A percentile compares a stretch with the other conserved stretches of the same genome.
Evolutionary conservation across 371 early-diverging fungal genomes (phyloP).

Genomic region (Mortierella sp.): DNA sequence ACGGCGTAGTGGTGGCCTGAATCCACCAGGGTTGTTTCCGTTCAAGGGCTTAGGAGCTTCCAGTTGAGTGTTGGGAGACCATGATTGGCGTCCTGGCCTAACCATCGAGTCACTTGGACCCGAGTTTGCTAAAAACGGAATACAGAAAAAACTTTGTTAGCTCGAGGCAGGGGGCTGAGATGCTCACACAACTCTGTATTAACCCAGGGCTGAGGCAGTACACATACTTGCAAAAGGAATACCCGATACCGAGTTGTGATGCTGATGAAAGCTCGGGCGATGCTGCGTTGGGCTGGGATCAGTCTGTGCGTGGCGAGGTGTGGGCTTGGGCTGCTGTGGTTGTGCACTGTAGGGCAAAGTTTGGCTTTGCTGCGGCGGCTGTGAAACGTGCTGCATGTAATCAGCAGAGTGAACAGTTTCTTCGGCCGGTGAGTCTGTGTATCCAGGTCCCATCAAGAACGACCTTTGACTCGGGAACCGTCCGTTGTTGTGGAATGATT

Average conservation of each 20-base stretch:
- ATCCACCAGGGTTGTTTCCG: slow-evolving; percentile 9
- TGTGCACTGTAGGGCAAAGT: too few relatives aligned
- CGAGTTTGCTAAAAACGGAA: slow-evolving; percentile 15
- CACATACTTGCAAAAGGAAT: slow-evolving; percentile 17
- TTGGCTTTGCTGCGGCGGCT: slow-evolving; percentile 17
- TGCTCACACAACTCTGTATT: neutral
- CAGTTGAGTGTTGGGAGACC: slow-evolving; percentile 32
- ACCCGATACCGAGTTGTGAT: slow-evolving; percentile 31
- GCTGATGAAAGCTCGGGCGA: slow-evolving; percentile 24
- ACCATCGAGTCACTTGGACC: slow-evolving; percentile 29
- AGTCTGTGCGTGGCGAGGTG: slow-evolving; percentile 16
- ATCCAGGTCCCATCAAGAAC: slow-evolving; percentile 11
- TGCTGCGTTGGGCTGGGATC: slow-evolving; percentile 19
- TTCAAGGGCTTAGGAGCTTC: neutral
- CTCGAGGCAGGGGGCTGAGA: neutral
- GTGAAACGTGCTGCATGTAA: slow-evolving; percentile 45
- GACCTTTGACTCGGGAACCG: slow-evolving; percentile 4
- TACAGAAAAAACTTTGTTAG: slow-evolving; percentile 2
- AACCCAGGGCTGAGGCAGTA: too few relatives aligned
- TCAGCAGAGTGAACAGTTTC: slow-evolving; percentile 16
- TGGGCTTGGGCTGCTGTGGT: slow-evolving; percentile 3
- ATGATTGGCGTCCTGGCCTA: slow-evolving; percentile 27
- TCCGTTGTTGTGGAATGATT: neutral
- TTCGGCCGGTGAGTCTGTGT: slow-evolving; percentile 40
- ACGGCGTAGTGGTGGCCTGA: slow-evolving; percentile 27